phyloP scores from a whole-genome alignment of 257 asterid genomes.

The Salvia miltiorrhiza region DNA sequence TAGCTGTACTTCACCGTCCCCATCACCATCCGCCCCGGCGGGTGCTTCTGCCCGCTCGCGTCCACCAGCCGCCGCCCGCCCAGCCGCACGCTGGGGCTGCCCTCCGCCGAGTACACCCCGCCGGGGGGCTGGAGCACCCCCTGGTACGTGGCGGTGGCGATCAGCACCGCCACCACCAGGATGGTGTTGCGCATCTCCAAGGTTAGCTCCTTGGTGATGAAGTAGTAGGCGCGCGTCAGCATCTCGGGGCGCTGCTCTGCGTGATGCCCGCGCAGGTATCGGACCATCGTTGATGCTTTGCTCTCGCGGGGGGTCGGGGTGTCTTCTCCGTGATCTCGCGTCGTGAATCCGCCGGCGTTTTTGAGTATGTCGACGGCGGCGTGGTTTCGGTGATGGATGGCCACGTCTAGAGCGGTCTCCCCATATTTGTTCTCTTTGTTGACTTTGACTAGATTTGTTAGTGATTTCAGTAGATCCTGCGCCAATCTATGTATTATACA shows the following conservation, averaged over 20 bases:
- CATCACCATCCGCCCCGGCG: slow-evolving; percentile 28
- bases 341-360: neutral
- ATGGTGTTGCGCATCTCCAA: slow-evolving; percentile 21
- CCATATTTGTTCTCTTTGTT: slow-evolving; percentile 8
- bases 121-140: slow-evolving; percentile 32
- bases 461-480: neutral
- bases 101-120: slow-evolving; percentile 21
- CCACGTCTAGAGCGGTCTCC: slow-evolving; percentile 15
- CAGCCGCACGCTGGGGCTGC: neutral
- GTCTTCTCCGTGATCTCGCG: neutral
- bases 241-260: neutral
- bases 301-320: neutral
- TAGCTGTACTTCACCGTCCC: neutral
- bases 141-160: slow-evolving; percentile 28
- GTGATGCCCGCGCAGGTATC: neutral
- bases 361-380: neutral
- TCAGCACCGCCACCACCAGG: slow-evolving; percentile 21
- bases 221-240: neutral
- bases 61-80: neutral
- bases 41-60: neutral
- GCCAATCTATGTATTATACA: neutral
- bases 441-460: neutral
- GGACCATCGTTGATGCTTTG: neutral
- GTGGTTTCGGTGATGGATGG: neutral
- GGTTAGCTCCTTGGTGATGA: neutral